Percentiles rank a stretch among this genome's conserved stretches.
Conservation (phyloP, 805 yeast genomes). For the Suhomyces emberorum region DNA sequence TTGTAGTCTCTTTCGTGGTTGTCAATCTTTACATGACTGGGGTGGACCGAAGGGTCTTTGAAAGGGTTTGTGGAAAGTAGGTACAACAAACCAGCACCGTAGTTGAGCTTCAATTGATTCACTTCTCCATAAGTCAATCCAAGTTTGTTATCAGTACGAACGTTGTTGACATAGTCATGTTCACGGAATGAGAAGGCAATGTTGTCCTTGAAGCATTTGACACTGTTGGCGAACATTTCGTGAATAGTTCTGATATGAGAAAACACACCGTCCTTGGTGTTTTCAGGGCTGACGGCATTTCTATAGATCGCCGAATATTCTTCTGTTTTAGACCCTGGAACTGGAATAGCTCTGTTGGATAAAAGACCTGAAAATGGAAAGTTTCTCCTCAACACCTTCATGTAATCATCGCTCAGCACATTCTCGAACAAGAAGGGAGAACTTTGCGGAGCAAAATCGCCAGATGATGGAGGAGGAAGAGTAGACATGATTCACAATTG, state of each 20-base stretch:
- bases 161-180: conserved; percentile 15
- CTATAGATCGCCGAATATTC: conserved; percentile 33
- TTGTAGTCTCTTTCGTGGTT: conserved; percentile 11
- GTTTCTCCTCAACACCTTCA: conserved; percentile 10
- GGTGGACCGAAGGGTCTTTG: conserved; percentile 13
- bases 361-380: conserved; percentile 15
- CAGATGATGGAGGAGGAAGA: conserved; percentile 6
- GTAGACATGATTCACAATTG: background rate
- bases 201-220: conserved; percentile 8
- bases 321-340: conserved; percentile 16
- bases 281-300: conserved; percentile 21
- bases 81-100: conserved; percentile 24
- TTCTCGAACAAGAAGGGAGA: conserved; percentile 16
- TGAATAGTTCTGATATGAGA: conserved; percentile 17
- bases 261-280: conserved; percentile 19
- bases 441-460: conserved; percentile 12
- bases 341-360: conserved; percentile 8
- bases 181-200: conserved; percentile 18
- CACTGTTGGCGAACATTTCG: conserved; percentile 16
- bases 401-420: conserved; percentile 8
- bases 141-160: conserved; percentile 9
- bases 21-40: conserved; percentile 21
- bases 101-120: conserved; percentile 10
- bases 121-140: conserved; percentile 14
- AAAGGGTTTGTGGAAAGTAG: conserved; percentile 19